Percentiles rank a stretch among this genome's conserved stretches.
Conservation (phyloP, 495 filamentous ascomycete genomes). For the Neurospora sp. region DNA sequence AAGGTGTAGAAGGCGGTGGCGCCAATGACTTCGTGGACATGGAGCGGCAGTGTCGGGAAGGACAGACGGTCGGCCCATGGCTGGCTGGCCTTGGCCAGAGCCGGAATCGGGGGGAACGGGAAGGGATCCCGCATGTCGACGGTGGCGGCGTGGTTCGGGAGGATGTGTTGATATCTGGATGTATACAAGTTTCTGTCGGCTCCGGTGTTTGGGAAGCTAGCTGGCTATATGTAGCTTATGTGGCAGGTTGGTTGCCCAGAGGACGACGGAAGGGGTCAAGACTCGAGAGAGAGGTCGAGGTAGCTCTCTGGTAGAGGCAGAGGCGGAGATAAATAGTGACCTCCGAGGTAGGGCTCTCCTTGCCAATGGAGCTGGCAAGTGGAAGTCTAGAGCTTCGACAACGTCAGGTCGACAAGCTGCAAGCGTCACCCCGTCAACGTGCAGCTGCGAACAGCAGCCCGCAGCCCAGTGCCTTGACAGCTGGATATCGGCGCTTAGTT, state of each 20-base stretch:
- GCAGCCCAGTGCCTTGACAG: background rate
- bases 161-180: background rate
- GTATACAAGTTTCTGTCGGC: background rate
- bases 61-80: conserved; percentile 48
- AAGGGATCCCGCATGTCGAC: conserved; percentile 60
- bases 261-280: background rate
- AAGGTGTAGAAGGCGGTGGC: conserved; percentile 68
- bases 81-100: conserved; percentile 41
- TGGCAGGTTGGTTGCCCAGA: background rate
- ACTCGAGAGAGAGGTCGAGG: background rate
- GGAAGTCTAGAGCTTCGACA: background rate
- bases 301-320: background rate
- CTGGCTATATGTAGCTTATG: background rate
- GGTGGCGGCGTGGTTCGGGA: background rate
- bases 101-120: conserved; percentile 46
- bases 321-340: background rate
- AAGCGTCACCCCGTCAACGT: background rate
- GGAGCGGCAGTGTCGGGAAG: conserved; percentile 65
- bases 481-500: background rate
- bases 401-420: background rate
- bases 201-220: background rate
- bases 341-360: background rate
- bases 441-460: background rate
- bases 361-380: background rate
- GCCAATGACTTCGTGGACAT: conserved; percentile 79